phyloP scores from a whole-genome alignment of 1,284 basidiomycete species.

The Apiotrichum laibachii region DNA sequence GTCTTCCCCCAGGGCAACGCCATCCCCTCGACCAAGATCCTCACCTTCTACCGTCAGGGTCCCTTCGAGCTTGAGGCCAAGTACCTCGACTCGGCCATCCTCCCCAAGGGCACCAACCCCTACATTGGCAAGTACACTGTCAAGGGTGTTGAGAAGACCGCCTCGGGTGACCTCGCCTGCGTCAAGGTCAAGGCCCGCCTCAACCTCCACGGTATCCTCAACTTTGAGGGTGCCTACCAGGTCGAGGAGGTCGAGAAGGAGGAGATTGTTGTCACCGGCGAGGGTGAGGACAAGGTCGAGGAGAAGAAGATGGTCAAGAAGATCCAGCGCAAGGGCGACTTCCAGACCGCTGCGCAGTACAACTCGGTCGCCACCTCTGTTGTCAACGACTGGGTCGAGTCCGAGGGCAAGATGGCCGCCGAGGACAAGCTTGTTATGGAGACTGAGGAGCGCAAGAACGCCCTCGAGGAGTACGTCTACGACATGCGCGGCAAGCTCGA shows the following conservation, averaged over 20 bases:
- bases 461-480: slow-evolving; percentile 95
- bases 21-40: slow-evolving; percentile 86
- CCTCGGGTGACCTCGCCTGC: slow-evolving; percentile 67
- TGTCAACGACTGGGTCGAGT: slow-evolving; percentile 66
- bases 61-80: slow-evolving; percentile 79
- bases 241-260: slow-evolving; percentile 72
- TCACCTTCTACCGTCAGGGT: slow-evolving; percentile 87
- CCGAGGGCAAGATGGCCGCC: slow-evolving; percentile 80
- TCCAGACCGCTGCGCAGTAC: slow-evolving; percentile 66
- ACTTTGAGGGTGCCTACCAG: slow-evolving; percentile 77
- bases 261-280: slow-evolving; percentile 57
- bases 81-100: slow-evolving; percentile 66
- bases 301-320: slow-evolving; percentile 64
- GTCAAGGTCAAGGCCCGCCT: slow-evolving; percentile 87
- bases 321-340: slow-evolving; percentile 73
- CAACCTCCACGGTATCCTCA: slow-evolving; percentile 78
- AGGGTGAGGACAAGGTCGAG: slow-evolving; percentile 61
- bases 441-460: slow-evolving; percentile 95
- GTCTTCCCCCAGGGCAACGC: slow-evolving; percentile 80
- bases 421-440: slow-evolving; percentile 90
- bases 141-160: slow-evolving; percentile 66
- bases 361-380: slow-evolving; percentile 62
- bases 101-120: slow-evolving; percentile 77
- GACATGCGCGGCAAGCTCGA: slow-evolving; percentile 89
- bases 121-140: slow-evolving; percentile 76